Evolutionary conservation across 495 filamentous ascomycete genomes (phyloP).

Genomic region (Neurospora sp.): DNA sequence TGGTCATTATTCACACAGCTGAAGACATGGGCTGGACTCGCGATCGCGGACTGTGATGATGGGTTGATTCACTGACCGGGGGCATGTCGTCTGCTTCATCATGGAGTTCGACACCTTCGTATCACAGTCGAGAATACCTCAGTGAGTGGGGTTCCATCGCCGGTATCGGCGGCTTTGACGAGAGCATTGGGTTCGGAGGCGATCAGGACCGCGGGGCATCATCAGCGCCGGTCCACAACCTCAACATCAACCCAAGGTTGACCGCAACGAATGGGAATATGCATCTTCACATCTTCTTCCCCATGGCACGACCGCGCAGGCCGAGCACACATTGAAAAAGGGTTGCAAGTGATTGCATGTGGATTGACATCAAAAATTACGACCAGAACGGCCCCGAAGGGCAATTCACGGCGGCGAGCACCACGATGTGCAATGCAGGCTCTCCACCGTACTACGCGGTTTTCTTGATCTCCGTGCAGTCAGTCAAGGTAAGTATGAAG

Average conservation of each 20-base stretch:
- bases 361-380: neutral
- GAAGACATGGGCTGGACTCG: no score
- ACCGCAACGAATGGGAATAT: no score
- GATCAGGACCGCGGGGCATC: neutral
- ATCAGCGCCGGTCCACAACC: neutral
- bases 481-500: neutral
- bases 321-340: constrained; percentile 14
- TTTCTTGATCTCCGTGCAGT: neutral
- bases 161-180: neutral
- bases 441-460: neutral
- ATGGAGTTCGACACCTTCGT: neutral
- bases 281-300: neutral
- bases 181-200: no score
- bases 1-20: no score
- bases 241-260: neutral
- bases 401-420: neutral
- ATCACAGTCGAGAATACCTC: neutral
- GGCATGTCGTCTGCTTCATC: neutral
- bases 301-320: constrained; percentile 7
- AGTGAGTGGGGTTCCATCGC: neutral
- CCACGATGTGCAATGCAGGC: neutral
- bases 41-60: neutral
- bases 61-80: neutral
- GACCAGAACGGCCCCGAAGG: neutral
- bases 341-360: constrained; percentile 1